Evolutionary conservation across 768 basidiomycete genomes (phyloP), one percentile per base, ranked within the genome.

Genomic region (Suillus plorans): DNA sequence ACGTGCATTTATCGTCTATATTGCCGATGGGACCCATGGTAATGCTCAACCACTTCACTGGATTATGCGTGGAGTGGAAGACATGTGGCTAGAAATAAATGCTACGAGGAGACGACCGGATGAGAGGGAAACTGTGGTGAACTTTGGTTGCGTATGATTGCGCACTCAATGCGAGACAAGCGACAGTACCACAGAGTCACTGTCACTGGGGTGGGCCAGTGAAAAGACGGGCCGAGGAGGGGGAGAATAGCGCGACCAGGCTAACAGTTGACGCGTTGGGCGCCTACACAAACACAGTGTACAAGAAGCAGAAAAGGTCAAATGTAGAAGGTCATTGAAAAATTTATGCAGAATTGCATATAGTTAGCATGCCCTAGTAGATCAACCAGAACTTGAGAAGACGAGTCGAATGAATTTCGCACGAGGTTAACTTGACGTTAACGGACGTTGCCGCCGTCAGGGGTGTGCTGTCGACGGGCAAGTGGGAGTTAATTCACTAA

Each of bases 41-140:
- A 57, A 80, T 74, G 69, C 75, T 75, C 60, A 79, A 72, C 68
- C 77, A 72, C 62, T 73, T 71, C 39, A 80, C 77, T 49, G 64
- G 69, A 16, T 36, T 60, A 52, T 59, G 45, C 20, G 71, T 67
- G 31, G 6, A 31, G 31, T 31, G 31, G 63, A 75, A 73, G 20
- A 57, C 61, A 39, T 70, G 34, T 14, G 74, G 61, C 76, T 69
- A 13, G 77, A 68, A 36, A 71, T 62, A 69, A 80, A 80, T 6
- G 74, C 63, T 20, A 69, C 68, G 47, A 80, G 69, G 25, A 71
- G 62, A 49, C 71, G 74, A 5, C 77, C 63, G 62, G 77, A 70
- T 39, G 71, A 66, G 41, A 80, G 77, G 45, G 74, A 68, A 63
- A 80, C 78, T 62, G 79, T 76, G 70, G 69, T 79, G 79, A 42